A percentile compares a stretch with the other conserved stretches of the same genome.
These are phyloP conservation scores for Eutrema yunnanense DNA, from an alignment of 345 rosid species.

Conservation along the genomic window DNA sequence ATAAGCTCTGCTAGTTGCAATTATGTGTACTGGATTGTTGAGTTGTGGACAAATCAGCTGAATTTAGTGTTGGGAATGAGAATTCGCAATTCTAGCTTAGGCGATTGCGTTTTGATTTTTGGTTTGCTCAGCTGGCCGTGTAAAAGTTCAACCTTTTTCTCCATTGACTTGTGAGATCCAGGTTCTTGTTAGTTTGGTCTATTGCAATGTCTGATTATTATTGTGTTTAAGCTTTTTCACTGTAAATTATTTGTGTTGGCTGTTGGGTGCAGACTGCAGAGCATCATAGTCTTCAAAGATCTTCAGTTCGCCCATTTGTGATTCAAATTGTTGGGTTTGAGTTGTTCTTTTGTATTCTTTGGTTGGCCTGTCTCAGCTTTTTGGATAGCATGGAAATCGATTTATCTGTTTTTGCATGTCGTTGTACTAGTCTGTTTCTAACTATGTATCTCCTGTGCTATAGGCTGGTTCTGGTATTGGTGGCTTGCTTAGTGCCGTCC, in stretches of 20 bases:
- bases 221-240: background rate
- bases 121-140: background rate
- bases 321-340: background rate
- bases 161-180: background rate
- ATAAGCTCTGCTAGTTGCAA: no score
- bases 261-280: background rate
- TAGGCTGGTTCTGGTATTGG: conserved; percentile 92
- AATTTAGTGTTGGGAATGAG: background rate
- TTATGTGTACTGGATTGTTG: background rate
- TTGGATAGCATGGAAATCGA: background rate
- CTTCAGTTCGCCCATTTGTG: background rate
- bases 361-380: background rate
- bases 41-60: background rate
- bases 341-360: background rate
- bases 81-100: background rate
- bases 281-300: background rate
- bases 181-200: background rate
- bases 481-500: conserved; percentile 82
- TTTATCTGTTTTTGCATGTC: background rate
- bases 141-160: background rate
- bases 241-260: background rate
- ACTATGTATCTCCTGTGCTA: conserved; percentile 2
- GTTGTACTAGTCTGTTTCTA: conserved; percentile 4
- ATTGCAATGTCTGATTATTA: background rate
- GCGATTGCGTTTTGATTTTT: background rate